Conservation (phyloP, 306 rosid genomes). For the Fragaria ananassa region DNA sequence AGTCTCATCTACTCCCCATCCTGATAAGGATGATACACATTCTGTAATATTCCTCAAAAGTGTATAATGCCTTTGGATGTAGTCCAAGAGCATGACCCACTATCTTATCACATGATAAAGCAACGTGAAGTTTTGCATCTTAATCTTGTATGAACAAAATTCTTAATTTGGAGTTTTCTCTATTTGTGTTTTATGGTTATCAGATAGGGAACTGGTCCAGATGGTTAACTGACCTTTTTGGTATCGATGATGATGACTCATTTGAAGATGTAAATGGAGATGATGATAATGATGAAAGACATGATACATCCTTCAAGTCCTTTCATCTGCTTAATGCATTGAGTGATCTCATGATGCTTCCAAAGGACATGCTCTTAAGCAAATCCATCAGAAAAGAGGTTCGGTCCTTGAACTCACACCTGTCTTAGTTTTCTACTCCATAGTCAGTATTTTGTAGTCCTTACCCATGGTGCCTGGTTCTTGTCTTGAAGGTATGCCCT, state of each 20-base stretch:
- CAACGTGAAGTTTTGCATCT: conserved; percentile 8
- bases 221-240: conserved; percentile 86
- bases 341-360: conserved; percentile 97
- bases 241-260: conserved; percentile 67
- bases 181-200: conserved; percentile 25
- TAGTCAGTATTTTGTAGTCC: conserved; percentile 8
- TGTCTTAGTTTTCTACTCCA: conserved; percentile 4
- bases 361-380: conserved; percentile 87
- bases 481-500: conserved; percentile 78
- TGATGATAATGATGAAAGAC: conserved; percentile 38
- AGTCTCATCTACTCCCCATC: neutral
- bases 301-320: conserved; percentile 62
- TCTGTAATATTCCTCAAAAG: neutral
- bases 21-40: neutral
- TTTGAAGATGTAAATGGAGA: conserved; percentile 39
- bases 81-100: neutral
- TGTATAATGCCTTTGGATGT: neutral
- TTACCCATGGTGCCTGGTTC: conserved; percentile 22
- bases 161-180: conserved; percentile 3
- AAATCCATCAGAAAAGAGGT: conserved; percentile 89
- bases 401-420: conserved; percentile 23
- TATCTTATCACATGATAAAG: neutral
- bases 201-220: conserved; percentile 99
- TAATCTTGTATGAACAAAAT: neutral
- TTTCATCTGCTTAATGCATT: conserved; percentile 85